Evolutionary conservation across 768 basidiomycete genomes (phyloP).

Genomic region (Leccinum imitatum): DNA sequence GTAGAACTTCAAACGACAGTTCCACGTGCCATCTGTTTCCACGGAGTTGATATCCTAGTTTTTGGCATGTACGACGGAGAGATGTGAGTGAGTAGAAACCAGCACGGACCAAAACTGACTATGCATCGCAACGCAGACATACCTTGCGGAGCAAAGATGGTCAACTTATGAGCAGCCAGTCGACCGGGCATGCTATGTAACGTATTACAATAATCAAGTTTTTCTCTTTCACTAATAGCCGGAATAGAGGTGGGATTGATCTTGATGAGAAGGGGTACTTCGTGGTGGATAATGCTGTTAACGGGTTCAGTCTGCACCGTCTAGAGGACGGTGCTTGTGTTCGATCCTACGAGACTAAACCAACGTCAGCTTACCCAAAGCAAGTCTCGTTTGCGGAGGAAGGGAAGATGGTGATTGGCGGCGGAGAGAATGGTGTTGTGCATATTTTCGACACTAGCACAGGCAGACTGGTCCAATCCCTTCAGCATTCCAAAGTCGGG

Average conservation of each 20-base stretch:
- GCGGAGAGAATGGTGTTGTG: background rate
- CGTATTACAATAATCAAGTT: background rate
- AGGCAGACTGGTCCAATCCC: background rate
- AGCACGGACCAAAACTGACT: background rate
- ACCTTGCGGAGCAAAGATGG: background rate
- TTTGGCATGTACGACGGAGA: background rate
- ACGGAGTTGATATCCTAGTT: background rate
- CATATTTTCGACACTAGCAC: conserved; percentile 2
- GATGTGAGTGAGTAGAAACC: background rate
- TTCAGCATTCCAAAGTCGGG: background rate
- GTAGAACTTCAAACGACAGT: background rate
- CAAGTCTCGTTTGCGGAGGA: conserved; percentile 5
- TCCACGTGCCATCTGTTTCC: background rate
- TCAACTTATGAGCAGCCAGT: background rate
- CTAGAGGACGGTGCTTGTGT: conserved; percentile 6
- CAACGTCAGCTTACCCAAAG: conserved; percentile 7
- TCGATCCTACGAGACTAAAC: conserved; percentile 3
- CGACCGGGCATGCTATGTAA: background rate
- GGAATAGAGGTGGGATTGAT: background rate
- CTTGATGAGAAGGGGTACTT: background rate
- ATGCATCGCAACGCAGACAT: background rate
- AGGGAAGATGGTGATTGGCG: conserved; percentile 1
- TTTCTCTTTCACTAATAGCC: too few relatives aligned
- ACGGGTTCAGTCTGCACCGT: background rate
- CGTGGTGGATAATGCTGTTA: conserved; percentile 6